phyloP scores from a whole-genome alignment of 371 early-diverging fungal species.

The Mucor indicus region DNA sequence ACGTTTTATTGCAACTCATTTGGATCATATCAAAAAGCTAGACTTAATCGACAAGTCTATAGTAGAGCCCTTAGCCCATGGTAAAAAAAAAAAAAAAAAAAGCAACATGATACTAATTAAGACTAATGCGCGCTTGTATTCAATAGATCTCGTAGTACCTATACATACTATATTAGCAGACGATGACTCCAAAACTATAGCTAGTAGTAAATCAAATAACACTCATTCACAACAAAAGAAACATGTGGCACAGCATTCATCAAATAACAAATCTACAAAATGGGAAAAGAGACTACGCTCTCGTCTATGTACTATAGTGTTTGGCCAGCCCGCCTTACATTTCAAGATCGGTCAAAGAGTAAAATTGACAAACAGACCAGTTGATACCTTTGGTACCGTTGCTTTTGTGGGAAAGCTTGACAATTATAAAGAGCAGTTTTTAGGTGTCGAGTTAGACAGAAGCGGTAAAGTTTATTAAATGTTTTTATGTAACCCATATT shows the following conservation, averaged over 20 bases:
- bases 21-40: slow-evolving; percentile 15
- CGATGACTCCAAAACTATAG: slow-evolving; percentile 6
- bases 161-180: slow-evolving; percentile 1
- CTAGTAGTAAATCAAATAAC: too few relatives aligned
- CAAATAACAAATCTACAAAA: background rate
- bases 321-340: slow-evolving; percentile 9
- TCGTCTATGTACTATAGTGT: slow-evolving; percentile 5
- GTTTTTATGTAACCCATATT: background rate
- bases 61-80: slow-evolving; percentile 22
- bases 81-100: slow-evolving; percentile 10
- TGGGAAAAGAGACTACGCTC: slow-evolving; percentile 9
- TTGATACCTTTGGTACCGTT: slow-evolving; percentile 28
- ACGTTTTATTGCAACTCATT: slow-evolving; percentile 17
- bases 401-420: slow-evolving; percentile 16
- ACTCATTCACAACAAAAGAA: too few relatives aligned
- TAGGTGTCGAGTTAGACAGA: slow-evolving; percentile 28
- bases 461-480: slow-evolving; percentile 12
- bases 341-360: slow-evolving; percentile 25
- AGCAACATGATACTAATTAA: background rate
- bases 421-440: slow-evolving; percentile 1
- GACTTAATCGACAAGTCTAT: slow-evolving; percentile 20
- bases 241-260: too few relatives aligned
- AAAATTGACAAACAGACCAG: slow-evolving; percentile 19
- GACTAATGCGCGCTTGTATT: slow-evolving; percentile 1
- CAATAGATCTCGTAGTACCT: slow-evolving; percentile 9